phyloP scores from a whole-genome alignment of 306 rosid genomes.

The Vigna trinervia region DNA sequence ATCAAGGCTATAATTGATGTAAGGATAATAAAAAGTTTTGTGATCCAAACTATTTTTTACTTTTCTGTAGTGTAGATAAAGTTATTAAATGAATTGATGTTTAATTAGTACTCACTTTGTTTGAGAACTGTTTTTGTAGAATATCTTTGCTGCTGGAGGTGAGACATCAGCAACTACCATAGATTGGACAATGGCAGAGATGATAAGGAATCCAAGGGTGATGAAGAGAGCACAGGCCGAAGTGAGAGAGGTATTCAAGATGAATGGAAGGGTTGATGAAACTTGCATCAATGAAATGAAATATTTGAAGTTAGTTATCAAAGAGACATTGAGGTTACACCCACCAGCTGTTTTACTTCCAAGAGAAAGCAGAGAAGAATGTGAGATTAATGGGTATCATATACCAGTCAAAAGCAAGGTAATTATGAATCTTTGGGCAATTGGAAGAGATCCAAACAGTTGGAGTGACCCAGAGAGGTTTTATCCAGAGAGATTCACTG shows the following conservation, averaged over 20 bases:
- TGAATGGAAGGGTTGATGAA: slow-evolving; percentile 27
- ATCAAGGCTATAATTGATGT: slow-evolving; percentile 43
- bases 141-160: slow-evolving; percentile 46
- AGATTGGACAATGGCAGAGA: slow-evolving; percentile 47
- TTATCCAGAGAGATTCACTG: slow-evolving; percentile 44
- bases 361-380: slow-evolving; percentile 23
- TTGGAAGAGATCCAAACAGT: slow-evolving; percentile 52
- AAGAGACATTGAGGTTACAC: slow-evolving; percentile 50
- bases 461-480: slow-evolving; percentile 44
- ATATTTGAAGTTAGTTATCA: slow-evolving; percentile 45
- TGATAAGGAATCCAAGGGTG: slow-evolving; percentile 36
- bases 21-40: not conserved
- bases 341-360: slow-evolving; percentile 46
- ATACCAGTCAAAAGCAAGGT: slow-evolving; percentile 42
- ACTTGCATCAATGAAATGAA: slow-evolving; percentile 10
- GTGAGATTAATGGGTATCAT: slow-evolving; percentile 44
- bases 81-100: not conserved
- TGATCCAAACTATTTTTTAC: not conserved
- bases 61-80: not conserved
- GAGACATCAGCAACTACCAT: slow-evolving; percentile 49
- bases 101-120: not conserved
- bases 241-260: slow-evolving; percentile 23
- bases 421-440: slow-evolving; percentile 49
- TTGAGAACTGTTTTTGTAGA: slow-evolving; percentile 31
- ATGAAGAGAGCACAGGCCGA: slow-evolving; percentile 48